Base-by-base conservation (phyloP, 805 yeast genomes). In the Saccharomycopsis capsularis region DNA sequence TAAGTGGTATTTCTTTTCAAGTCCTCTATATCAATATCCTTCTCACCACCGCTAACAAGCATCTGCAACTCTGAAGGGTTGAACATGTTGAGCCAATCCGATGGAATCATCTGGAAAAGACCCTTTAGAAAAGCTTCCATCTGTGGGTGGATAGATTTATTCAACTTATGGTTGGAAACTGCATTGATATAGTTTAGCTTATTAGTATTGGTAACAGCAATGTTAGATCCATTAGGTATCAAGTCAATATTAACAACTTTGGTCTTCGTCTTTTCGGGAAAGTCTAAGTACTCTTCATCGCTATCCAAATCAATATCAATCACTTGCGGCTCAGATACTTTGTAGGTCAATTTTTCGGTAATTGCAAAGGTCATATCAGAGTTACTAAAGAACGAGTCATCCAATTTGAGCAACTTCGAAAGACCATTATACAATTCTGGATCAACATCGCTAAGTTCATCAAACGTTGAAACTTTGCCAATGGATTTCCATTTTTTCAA, bases 31-130 rank as follows among this genome's bases (percentile, higher is more conserved):
- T 88, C 79, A 7, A 93, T 74, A 47, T 80, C 84, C 42, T 74
- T 72, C 44, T 76, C 75, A 6, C 86, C 90, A 3, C 95, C 96
- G 16, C 93, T 79, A 2, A 88, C 79, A n/a, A 91, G 68, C 71
- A 80, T 78, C 61, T 89, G 95, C 15, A 93, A 64, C 59, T 93
- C 98, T 34, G 68, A 68, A 0, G 95, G 82, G 59, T 86, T 87
- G 67, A 91, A 93, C 82, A 91, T 79, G 22, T 76, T 75, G 41
- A 91, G 68, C 96, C 96, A 88, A 35, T 72, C 72, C 1, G 82
- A 78, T 9, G 81, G 71, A 24, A 93, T 79, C 18, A 91, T 69
- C 48, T 75, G 75, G 55, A 73, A 75, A 42, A 93, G 61, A 0
- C 99, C 99, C 13, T 70, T 73, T 32, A 90, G 65, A 60, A 87